phyloP scores from a whole-genome alignment of 208 protist genomes.

The Trypanosoma congolense region DNA sequence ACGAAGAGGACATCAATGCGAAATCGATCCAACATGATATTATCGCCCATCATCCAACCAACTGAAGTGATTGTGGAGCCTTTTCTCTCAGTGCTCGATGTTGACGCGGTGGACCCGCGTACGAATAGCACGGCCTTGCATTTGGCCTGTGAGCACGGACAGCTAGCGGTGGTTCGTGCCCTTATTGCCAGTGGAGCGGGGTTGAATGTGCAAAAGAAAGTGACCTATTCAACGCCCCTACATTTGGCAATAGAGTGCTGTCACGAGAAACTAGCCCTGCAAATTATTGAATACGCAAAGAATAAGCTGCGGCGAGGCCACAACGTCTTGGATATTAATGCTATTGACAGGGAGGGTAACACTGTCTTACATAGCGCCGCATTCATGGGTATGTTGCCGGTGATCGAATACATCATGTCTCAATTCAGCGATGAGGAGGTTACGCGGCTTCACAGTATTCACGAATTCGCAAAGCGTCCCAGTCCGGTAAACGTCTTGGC shows the following conservation, averaged over 20 bases:
- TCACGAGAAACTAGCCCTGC: constrained; percentile 51
- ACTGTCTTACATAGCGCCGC: constrained; percentile 66
- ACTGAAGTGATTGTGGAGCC: neutral
- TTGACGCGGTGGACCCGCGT: constrained; percentile 63
- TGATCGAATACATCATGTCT: constrained; percentile 76
- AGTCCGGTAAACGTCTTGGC: constrained; percentile 29
- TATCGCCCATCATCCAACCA: too few relatives aligned
- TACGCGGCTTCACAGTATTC: constrained; percentile 18
- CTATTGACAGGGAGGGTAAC: constrained; percentile 61
- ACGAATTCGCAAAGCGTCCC: constrained; percentile 20
- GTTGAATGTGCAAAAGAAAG: constrained; percentile 47
- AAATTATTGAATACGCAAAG: constrained; percentile 70
- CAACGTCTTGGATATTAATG: constrained; percentile 55
- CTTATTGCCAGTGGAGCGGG: constrained; percentile 59
- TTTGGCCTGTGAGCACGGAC: constrained; percentile 70
- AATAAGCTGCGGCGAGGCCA: constrained; percentile 57
- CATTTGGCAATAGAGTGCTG: constrained; percentile 57
- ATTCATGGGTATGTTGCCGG: constrained; percentile 34
- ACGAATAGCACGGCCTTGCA: constrained; percentile 70
- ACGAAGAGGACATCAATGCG: neutral
- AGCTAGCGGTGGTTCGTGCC: constrained; percentile 36
- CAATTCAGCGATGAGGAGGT: constrained; percentile 77
- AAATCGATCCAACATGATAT: too few relatives aligned
- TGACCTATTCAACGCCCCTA: constrained; percentile 56
- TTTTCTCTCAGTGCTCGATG: constrained; percentile 27